A percentile compares a stretch with the other conserved stretches of the same genome.
phyloP scores from a whole-genome alignment of 2,329 filamentous ascomycete species.

The Fusarium newnesense region DNA sequence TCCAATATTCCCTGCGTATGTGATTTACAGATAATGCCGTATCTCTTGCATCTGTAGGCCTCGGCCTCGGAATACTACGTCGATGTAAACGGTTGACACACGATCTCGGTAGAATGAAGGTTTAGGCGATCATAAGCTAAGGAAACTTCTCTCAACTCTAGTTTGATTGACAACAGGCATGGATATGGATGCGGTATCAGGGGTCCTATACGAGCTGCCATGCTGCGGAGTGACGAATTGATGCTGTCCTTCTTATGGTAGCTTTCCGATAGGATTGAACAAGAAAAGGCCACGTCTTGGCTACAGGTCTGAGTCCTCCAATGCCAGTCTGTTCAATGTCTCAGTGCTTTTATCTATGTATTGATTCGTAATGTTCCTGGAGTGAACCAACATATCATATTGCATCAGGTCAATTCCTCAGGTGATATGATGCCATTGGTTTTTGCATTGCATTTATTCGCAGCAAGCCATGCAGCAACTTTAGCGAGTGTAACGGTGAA shows the following conservation, averaged over 20 bases:
- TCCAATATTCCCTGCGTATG: background rate
- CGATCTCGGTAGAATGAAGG: background rate
- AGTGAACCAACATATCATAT: background rate
- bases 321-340: background rate
- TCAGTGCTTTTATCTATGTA: background rate
- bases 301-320: background rate
- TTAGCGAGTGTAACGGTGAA: background rate
- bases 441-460: background rate
- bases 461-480: background rate
- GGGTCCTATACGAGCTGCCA: conserved; percentile 13
- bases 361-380: background rate
- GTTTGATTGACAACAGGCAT: background rate
- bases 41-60: background rate
- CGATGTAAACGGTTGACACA: background rate
- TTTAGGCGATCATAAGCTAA: background rate
- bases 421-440: background rate
- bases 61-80: background rate
- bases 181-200: conserved; percentile 12
- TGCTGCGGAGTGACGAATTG: background rate
- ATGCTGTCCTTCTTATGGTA: background rate
- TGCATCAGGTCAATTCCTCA: background rate
- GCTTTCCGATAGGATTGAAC: background rate
- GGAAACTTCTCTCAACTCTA: background rate
- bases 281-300: background rate
- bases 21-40: background rate